Evolutionary conservation across 148 eudicot species (phyloP).

Genomic region (Nepenthes gracilis): DNA sequence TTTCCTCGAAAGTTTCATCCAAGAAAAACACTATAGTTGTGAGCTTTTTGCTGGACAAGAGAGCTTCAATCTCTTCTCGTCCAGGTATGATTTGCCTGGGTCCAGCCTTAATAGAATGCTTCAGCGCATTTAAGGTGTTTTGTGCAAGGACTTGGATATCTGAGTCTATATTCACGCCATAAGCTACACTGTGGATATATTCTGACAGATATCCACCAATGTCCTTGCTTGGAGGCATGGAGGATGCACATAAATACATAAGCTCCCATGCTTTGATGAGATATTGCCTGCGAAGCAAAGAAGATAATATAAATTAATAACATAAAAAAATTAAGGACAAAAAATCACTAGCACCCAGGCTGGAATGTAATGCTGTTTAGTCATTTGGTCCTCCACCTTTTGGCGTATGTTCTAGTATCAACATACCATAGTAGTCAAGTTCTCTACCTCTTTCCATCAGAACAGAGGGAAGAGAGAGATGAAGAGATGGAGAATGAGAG

Average conservation of each 20-base stretch:
- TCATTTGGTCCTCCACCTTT: no score
- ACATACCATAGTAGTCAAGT: no score
- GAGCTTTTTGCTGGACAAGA: constrained; percentile 70
- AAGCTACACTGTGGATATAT: constrained; percentile 82
- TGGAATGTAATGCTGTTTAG: no score
- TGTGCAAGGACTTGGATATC: constrained; percentile 75
- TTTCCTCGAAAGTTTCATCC: constrained; percentile 99
- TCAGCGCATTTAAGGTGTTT: constrained; percentile 78
- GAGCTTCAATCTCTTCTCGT: constrained; percentile 94
- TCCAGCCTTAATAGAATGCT: constrained; percentile 87
- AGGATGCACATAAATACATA: constrained; percentile 94
- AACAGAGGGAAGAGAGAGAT: no score
- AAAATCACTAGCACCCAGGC: not conserved
- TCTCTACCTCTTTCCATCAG: no score
- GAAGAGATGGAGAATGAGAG: no score
- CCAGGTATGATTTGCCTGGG: constrained; percentile 88
- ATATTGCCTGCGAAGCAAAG: constrained; percentile 40
- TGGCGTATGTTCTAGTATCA: no score
- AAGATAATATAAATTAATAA: constrained; percentile 8
- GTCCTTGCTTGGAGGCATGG: constrained; percentile 99
- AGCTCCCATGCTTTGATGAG: constrained; percentile 90
- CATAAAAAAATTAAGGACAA: not conserved
- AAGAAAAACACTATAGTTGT: constrained; percentile 94
- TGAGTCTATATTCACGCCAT: constrained; percentile 45
- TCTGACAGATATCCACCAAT: constrained; percentile 94